Evolutionary conservation across 2,329 filamentous ascomycete genomes (phyloP), one percentile per base, ranked within the genome.

Genomic region (Xylariaceae sp.): DNA sequence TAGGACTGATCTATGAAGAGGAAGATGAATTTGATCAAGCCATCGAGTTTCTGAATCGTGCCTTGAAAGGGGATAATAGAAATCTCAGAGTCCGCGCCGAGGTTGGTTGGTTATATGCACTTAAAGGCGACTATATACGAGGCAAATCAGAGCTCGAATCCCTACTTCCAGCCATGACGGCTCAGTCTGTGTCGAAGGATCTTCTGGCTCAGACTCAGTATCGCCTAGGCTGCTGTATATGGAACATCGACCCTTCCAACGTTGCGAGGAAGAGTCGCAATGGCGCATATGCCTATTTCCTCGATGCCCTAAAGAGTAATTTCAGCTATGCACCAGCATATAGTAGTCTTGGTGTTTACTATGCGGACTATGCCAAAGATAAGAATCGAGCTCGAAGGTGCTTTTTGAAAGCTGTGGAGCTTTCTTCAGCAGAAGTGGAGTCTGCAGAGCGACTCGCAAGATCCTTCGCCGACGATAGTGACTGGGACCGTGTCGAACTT

Each of bases 401-500:
- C 71, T 98, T 98, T 68, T 91, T 97, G 67, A 97, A 98, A 72
- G 95, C 95, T 0, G 90, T 99, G 46, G 95, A 99, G 73, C 78
- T 99, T 3, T 99, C 95, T 0, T 79, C 92, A 0, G 88, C 90
- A 0, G 95, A 99, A 71, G 85, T 96, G 1, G 82, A 89, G 65
- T 92, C 95, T 31, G 95, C 95, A 0, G 91, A 98, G 73, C 85
- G 92, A 24, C 82, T 99, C 14, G 93, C 95, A 1, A 85, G 85
- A 57, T 87, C 87, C 0, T 99, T 97, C 72, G 94, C 96, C 0
- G 87, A 96, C 51, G 88, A 92, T 64, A 87, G 90, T 33, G 95
- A 99, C 68, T 99, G 95, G 95, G 95, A 98, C 64, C 87, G 96
- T 47, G 96, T 99, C 6, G 95, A 98, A 75, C 85, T 96, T 17